phyloP scores from a whole-genome alignment of 768 basidiomycete genomes.

The Strobilomyces confusus region DNA sequence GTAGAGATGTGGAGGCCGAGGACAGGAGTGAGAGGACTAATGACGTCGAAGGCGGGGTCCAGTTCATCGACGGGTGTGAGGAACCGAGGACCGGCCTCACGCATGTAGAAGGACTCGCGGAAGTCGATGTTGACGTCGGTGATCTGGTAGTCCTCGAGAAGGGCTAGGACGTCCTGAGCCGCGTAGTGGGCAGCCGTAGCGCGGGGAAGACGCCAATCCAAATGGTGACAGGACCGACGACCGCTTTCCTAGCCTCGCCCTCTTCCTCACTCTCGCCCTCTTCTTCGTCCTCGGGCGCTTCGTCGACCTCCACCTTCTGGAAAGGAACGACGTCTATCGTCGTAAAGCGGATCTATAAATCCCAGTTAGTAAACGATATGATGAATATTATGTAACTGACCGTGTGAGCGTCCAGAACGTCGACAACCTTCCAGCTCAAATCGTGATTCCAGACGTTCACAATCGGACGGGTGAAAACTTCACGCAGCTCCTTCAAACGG shows the following conservation, averaged over 20 bases:
- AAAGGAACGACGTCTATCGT: background rate
- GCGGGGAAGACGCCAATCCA: background rate
- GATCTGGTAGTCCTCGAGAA: slow-evolving; percentile 1
- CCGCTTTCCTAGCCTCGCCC: background rate
- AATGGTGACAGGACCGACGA: background rate
- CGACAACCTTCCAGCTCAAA: background rate
- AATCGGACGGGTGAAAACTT: background rate
- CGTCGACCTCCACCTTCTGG: background rate
- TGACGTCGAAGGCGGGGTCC: background rate
- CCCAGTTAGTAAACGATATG: background rate
- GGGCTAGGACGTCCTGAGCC: background rate
- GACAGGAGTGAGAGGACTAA: background rate
- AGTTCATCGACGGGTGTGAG: background rate
- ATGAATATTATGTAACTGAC: background rate
- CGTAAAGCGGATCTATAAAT: background rate
- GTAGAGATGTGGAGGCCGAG: background rate
- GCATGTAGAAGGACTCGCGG: background rate
- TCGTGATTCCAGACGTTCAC: background rate
- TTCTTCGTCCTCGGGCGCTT: background rate
- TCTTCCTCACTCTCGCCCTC: background rate
- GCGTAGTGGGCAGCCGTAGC: background rate
- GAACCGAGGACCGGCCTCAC: background rate
- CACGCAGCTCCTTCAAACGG: background rate
- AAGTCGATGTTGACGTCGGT: background rate
- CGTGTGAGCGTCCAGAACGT: background rate